Percentiles rank a stretch among this genome's conserved stretches.
Evolutionary conservation across 192 early-diverging fungal species (phyloP).

Genomic region (Gryganskiella cystojenkinii): DNA sequence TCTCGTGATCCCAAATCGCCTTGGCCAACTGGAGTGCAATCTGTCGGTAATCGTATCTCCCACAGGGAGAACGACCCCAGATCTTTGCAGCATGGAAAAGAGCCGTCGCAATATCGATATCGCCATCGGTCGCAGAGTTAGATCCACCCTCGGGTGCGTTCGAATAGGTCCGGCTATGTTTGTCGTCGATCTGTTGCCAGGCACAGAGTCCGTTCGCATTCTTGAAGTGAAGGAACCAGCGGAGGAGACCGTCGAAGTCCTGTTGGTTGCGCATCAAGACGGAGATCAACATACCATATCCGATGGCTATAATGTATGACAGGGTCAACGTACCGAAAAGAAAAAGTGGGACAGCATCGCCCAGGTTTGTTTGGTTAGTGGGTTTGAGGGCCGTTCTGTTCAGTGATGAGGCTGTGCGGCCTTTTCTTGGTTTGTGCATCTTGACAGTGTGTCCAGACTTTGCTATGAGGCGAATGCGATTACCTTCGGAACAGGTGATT

Average conservation of each 20-base stretch:
- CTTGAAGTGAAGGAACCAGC: conserved; percentile 59
- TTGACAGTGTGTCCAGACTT: too few species aligned
- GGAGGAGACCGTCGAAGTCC: conserved; percentile 65
- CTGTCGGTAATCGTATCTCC: conserved; percentile 54
- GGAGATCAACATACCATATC: conserved; percentile 67
- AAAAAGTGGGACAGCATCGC: too few species aligned
- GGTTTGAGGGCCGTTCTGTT: too few species aligned
- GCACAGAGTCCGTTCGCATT: conserved; percentile 58
- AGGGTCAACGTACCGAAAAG: too few species aligned
- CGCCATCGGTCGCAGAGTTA: conserved; percentile 66
- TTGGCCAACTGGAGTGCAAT: conserved; percentile 54
- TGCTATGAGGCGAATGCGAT: conserved; percentile 30
- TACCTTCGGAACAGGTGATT: conserved; percentile 66
- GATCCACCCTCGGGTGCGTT: conserved; percentile 62
- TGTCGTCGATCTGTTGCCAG: conserved; percentile 63
- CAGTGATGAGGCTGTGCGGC: too few species aligned
- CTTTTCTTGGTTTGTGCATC: too few species aligned
- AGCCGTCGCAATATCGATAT: conserved; percentile 65
- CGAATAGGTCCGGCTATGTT: conserved; percentile 31
- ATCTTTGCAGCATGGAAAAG: conserved; percentile 58
- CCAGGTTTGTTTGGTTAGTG: too few species aligned
- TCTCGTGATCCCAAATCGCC: conserved; percentile 61
- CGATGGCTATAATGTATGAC: conserved; percentile 52
- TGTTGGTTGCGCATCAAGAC: conserved; percentile 61
- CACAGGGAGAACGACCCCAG: conserved; percentile 55